Evolutionary conservation across 1,284 basidiomycete species (phyloP).

Genomic region (Pseudozyma sp.): DNA sequence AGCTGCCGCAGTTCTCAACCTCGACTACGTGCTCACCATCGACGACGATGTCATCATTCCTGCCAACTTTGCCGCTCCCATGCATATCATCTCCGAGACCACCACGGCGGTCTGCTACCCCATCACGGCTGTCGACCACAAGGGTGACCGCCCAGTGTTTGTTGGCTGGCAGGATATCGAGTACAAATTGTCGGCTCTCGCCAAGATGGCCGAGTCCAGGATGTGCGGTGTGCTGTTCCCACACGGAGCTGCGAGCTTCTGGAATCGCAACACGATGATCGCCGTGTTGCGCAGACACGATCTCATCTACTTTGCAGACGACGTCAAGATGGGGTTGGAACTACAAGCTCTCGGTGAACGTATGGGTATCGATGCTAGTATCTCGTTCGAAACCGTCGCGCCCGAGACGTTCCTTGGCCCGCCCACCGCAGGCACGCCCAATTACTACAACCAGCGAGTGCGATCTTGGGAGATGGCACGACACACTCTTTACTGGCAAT

Average conservation of each 20-base stretch:
- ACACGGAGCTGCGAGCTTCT: conserved; percentile 38
- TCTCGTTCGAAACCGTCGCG: conserved; percentile 37
- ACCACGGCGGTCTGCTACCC: conserved; percentile 41
- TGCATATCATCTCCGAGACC: conserved; percentile 28
- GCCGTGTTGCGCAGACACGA: conserved; percentile 27
- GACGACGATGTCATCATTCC: conserved; percentile 48
- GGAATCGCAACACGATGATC: conserved; percentile 39
- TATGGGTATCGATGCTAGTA: conserved; percentile 31
- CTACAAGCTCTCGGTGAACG: conserved; percentile 28
- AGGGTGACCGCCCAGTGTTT: conserved; percentile 42
- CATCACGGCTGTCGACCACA: conserved; percentile 39
- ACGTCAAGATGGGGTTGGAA: conserved; percentile 45
- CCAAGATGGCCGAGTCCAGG: conserved; percentile 36
- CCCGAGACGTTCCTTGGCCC: conserved; percentile 41
- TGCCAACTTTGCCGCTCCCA: conserved; percentile 40
- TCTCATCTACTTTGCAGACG: conserved; percentile 42
- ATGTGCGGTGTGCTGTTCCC: conserved; percentile 42
- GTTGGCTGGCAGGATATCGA: conserved; percentile 48
- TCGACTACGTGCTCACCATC: conserved; percentile 42
- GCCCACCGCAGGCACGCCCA: conserved; percentile 14
- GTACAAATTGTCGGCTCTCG: conserved; percentile 43
- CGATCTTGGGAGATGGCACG: conserved; percentile 43
- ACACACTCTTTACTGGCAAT: conserved; percentile 45
- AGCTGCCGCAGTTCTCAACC: conserved; percentile 22
- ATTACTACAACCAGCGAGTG: conserved; percentile 41